phyloP scores from a whole-genome alignment of 768 basidiomycete genomes.

The Suillus variegatus region DNA sequence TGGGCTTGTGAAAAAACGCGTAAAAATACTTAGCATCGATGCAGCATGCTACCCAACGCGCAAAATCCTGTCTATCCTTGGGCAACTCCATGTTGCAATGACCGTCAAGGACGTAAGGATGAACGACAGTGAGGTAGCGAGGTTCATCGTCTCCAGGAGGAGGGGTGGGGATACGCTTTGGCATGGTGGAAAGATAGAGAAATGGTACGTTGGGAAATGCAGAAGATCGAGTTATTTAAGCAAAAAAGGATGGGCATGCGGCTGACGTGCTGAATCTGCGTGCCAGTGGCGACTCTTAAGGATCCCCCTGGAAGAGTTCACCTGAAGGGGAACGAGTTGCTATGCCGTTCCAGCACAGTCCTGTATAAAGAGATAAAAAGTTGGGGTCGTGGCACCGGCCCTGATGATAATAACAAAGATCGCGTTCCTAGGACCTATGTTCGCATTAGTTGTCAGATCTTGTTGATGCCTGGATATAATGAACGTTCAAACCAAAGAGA shows the following conservation, averaged over 20 bases:
- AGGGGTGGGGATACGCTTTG: conserved; percentile 43
- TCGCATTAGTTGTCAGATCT: background rate
- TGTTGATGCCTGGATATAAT: background rate
- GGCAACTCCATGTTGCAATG: conserved; percentile 42
- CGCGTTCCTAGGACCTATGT: background rate
- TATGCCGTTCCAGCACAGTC: background rate
- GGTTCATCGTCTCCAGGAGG: conserved; percentile 47
- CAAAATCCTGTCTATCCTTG: conserved; percentile 39
- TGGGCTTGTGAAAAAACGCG: conserved; percentile 46
- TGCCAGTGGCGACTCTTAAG: background rate
- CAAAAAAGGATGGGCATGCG: conserved; percentile 6
- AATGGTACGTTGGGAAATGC: background rate
- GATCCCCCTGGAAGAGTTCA: background rate
- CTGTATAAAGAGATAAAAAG: conserved; percentile 2
- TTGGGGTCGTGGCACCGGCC: background rate
- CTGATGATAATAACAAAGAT: background rate
- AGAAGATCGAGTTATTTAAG: background rate
- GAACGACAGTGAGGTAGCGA: conserved; percentile 43
- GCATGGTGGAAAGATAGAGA: conserved; percentile 31
- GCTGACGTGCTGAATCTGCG: conserved; percentile 1
- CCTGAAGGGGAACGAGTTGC: background rate
- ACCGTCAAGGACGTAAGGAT: conserved; percentile 41
- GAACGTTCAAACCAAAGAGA: background rate
- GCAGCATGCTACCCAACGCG: conserved; percentile 45
- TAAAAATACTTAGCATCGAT: conserved; percentile 35